Evolutionary conservation across 225 moss, liverwort and hornwort genomes (phyloP).

Genomic region (Asterella californica): DNA sequence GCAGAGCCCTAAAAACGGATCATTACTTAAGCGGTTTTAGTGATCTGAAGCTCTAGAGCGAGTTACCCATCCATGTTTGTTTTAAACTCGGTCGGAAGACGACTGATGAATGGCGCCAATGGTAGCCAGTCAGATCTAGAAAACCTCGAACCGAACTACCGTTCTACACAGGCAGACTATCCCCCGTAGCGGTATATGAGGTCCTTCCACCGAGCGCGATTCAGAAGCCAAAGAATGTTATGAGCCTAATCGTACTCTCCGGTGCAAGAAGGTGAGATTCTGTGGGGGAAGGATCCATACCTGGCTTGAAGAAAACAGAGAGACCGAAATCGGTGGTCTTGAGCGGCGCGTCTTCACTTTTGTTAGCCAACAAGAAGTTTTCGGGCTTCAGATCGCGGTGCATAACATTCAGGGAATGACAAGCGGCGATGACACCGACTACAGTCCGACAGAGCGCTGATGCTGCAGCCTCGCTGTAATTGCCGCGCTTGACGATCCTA

Average conservation of each 20-base stretch:
- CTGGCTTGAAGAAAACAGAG: conserved; percentile 23
- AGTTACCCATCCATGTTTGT: too few species aligned
- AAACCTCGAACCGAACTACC: not conserved
- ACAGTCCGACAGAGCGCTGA: conserved; percentile 16
- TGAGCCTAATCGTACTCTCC: not conserved
- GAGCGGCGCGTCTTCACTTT: conserved; percentile 12
- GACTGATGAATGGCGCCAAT: not conserved
- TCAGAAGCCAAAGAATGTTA: too few species aligned
- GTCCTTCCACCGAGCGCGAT: not conserved
- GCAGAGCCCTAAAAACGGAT: not conserved
- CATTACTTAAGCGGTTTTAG: too few species aligned
- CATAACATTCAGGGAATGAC: conserved; percentile 19
- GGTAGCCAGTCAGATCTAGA: not conserved
- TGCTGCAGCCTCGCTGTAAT: conserved; percentile 26
- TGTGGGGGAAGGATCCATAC: not conserved
- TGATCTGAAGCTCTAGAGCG: too few species aligned
- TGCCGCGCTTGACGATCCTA: conserved; percentile 15
- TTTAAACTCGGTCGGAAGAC: not conserved
- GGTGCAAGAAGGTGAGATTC: not conserved
- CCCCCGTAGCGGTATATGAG: not conserved
- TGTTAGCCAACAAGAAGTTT: conserved; percentile 20
- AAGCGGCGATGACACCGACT: conserved; percentile 17
- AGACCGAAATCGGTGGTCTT: conserved; percentile 26
- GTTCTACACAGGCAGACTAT: not conserved
- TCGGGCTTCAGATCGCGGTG: conserved; percentile 24